Evolutionary conservation across 202 grass and related monocot species (phyloP).

Genomic region (Zizania palustris): DNA sequence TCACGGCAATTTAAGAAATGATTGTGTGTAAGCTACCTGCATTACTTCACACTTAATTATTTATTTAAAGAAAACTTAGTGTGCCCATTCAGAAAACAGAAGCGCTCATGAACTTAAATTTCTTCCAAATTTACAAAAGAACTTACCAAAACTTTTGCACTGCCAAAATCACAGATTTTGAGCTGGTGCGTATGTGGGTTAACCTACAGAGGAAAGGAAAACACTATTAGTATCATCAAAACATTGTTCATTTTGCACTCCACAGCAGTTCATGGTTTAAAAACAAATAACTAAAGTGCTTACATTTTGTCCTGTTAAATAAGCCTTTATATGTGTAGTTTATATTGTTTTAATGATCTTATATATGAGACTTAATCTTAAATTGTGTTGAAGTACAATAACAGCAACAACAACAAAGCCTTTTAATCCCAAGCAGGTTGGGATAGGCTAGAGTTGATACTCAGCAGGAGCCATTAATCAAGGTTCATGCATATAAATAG

Average conservation of each 20-base stretch:
- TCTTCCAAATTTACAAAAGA: constrained; percentile 31
- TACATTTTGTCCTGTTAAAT: constrained; percentile 28
- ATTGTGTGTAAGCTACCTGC: constrained; percentile 8
- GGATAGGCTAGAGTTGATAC: too few relatives aligned
- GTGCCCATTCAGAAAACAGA: constrained; percentile 10
- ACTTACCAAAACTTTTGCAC: constrained; percentile 87
- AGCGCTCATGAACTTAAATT: constrained; percentile 8
- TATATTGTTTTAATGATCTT: constrained; percentile 3
- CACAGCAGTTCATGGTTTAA: not conserved
- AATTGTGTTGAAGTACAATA: not conserved
- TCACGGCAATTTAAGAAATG: not conserved
- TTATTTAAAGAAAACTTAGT: constrained; percentile 25
- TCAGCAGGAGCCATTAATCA: too few relatives aligned
- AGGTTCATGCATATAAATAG: too few relatives aligned
- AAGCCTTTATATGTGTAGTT: not conserved
- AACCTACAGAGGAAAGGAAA: constrained; percentile 56
- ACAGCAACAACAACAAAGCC: too few relatives aligned
- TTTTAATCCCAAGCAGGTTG: too few relatives aligned
- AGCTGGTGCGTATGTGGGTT: constrained; percentile 99
- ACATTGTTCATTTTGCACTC: constrained; percentile 8
- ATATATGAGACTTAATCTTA: constrained; percentile 1
- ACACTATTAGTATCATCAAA: not conserved
- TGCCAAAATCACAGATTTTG: constrained; percentile 93
- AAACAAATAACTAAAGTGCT: not conserved
- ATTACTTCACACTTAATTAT: constrained; percentile 3